phyloP scores from a whole-genome alignment of 208 protist species.

The Borovskyia barvae region DNA sequence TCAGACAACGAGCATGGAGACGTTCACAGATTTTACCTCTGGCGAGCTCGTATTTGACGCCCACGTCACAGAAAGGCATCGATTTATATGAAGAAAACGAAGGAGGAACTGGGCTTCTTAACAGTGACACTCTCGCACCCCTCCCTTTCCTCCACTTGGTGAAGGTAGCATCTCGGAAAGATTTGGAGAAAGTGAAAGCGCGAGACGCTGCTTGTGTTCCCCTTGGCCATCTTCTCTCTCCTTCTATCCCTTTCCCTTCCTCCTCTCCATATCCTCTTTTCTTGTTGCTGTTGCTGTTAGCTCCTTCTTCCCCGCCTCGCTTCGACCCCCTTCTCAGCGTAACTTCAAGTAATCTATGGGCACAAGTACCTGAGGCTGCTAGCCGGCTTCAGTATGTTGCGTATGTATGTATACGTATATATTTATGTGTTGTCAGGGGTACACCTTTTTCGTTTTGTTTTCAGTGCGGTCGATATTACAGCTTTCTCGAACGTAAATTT shows the following conservation, averaged over 20 bases:
- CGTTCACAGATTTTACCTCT: conserved; percentile 54
- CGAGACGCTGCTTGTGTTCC: too few relatives aligned
- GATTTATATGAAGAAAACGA: conserved; percentile 1
- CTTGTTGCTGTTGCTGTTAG: background rate
- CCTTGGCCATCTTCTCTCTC: background rate
- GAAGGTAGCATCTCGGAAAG: too few relatives aligned
- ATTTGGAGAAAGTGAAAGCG: too few relatives aligned
- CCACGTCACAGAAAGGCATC: conserved; percentile 33
- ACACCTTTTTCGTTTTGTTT: too few relatives aligned
- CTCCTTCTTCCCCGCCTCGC: background rate
- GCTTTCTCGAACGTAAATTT: too few relatives aligned
- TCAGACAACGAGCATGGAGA: conserved; percentile 62
- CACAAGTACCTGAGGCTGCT: background rate
- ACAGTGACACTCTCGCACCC: too few relatives aligned
- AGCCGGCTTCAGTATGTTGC: too few relatives aligned
- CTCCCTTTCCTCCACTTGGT: conserved; percentile 6
- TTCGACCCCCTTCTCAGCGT: background rate
- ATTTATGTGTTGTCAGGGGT: too few relatives aligned
- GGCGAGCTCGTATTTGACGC: conserved; percentile 70
- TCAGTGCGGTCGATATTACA: too few relatives aligned
- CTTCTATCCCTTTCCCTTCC: background rate
- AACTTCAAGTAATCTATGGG: background rate
- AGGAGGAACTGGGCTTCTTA: background rate
- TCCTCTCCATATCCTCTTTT: conserved; percentile 10
- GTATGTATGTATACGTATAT: too few relatives aligned